These are phyloP conservation scores for Cyberlindnera misumaiensis DNA, from an alignment of 805 yeast species.

Conservation along the genomic window DNA sequence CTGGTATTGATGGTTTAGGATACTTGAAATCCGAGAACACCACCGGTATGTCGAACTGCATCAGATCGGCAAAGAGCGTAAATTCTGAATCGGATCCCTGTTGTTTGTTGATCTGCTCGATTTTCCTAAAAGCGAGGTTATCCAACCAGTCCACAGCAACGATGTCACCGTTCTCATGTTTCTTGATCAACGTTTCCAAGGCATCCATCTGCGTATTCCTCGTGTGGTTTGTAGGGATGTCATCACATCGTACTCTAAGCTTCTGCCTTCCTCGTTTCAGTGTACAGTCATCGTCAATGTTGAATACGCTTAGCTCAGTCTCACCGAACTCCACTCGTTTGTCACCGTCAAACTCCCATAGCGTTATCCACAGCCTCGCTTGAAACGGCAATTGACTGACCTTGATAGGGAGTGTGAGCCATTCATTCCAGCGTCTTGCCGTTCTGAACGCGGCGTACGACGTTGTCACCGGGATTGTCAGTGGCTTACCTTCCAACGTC, in stretches of 20 bases:
- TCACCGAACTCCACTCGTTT: constrained; percentile 49
- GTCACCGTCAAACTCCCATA: constrained; percentile 65
- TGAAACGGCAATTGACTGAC: constrained; percentile 65
- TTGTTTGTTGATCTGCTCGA: constrained; percentile 26
- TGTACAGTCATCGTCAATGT: constrained; percentile 44
- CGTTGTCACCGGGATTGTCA: constrained; percentile 44
- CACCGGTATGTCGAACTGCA: constrained; percentile 65
- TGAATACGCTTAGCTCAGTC: constrained; percentile 55
- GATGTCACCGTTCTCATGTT: constrained; percentile 63
- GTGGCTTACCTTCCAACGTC: constrained; percentile 35
- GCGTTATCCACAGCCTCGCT: constrained; percentile 49
- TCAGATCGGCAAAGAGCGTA: constrained; percentile 45
- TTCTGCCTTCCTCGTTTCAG: constrained; percentile 69
- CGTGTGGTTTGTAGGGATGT: constrained; percentile 4
- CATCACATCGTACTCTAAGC: constrained; percentile 32
- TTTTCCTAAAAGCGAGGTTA: constrained; percentile 47
- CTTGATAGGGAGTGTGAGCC: constrained; percentile 66
- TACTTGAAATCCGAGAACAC: constrained; percentile 57
- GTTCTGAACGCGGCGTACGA: constrained; percentile 40
- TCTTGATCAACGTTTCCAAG: constrained; percentile 48
- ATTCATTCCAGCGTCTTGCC: constrained; percentile 57
- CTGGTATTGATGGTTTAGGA: constrained; percentile 27
- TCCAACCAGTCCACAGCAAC: constrained; percentile 69
- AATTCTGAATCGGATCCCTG: constrained; percentile 27
- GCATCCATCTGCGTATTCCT: constrained; percentile 34